Conservation (phyloP, 306 rosid genomes). For the Quercus berberidifolia region DNA sequence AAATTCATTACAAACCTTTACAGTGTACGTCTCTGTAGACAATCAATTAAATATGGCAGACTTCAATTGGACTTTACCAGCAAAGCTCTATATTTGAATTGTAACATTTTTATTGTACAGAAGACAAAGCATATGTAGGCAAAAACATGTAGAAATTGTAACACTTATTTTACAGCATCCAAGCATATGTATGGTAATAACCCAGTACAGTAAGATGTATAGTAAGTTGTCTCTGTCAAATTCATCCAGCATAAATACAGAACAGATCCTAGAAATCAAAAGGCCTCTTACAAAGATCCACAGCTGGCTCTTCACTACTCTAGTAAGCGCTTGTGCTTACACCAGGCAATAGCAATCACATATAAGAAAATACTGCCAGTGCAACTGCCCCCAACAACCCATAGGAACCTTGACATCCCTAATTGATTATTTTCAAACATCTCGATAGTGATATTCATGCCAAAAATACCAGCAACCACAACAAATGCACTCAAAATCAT, state of each 20-base stretch:
- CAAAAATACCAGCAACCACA: conserved; percentile 91
- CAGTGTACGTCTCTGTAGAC: too few relatives aligned
- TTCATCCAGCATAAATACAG: neutral
- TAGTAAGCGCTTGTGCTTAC: conserved; percentile 61
- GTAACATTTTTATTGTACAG: neutral
- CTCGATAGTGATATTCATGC: conserved; percentile 81
- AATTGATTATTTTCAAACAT: conserved; percentile 28
- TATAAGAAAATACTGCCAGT: conserved; percentile 44
- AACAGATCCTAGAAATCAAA: neutral
- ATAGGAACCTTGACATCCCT: conserved; percentile 62
- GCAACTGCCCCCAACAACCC: conserved; percentile 57
- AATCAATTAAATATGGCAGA: too few relatives aligned
- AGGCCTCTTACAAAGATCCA: neutral
- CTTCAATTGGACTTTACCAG: neutral
- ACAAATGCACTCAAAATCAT: conserved; percentile 82
- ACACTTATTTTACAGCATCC: neutral
- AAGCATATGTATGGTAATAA: neutral
- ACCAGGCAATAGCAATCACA: conserved; percentile 61
- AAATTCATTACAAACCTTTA: too few relatives aligned
- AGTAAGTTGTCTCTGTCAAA: neutral
- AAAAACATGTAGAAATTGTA: neutral
- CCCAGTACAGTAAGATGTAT: neutral
- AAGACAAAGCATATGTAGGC: neutral
- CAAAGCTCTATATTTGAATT: neutral
- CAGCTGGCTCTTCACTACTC: conserved; percentile 31